These are phyloP conservation scores for Nemania serpens DNA, from an alignment of 2,329 filamentous ascomycete genomes.

Conservation along the genomic window DNA sequence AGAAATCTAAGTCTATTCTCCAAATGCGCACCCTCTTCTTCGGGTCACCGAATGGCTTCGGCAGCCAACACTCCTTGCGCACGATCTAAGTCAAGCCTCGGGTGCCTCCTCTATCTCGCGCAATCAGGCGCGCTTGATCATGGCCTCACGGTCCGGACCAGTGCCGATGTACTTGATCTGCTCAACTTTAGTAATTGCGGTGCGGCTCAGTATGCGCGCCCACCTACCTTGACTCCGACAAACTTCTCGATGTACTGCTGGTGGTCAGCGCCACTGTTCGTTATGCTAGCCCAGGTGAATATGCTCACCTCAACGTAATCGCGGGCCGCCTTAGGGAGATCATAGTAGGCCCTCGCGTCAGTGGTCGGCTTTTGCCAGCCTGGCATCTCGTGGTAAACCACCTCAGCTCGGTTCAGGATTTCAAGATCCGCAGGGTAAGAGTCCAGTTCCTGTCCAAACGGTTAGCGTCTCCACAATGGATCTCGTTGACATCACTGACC, in stretches of 20 bases:
- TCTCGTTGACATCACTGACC: conserved; percentile 44
- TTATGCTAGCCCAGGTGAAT: not conserved
- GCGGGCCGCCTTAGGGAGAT: not conserved
- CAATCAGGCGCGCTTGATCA: not conserved
- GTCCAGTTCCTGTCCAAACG: not conserved
- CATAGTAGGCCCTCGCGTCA: not conserved
- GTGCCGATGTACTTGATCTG: not conserved
- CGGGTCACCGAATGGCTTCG: not conserved
- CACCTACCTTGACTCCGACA: not conserved
- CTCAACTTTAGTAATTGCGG: not conserved
- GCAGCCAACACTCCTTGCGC: too few species aligned
- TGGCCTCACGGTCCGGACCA: not conserved
- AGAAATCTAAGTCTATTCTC: not conserved
- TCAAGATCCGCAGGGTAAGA: not conserved
- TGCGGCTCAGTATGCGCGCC: not conserved
- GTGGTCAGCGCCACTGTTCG: not conserved
- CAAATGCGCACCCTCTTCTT: not conserved
- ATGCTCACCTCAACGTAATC: not conserved
- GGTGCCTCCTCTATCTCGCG: not conserved
- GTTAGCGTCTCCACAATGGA: too few species aligned
- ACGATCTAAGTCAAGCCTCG: not conserved
- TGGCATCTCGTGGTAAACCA: not conserved
- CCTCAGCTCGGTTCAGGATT: not conserved
- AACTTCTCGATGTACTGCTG: not conserved
- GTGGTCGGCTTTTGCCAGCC: not conserved